phyloP scores from a whole-genome alignment of 1,284 basidiomycete genomes.

The Malassezia arunalokei region DNA sequence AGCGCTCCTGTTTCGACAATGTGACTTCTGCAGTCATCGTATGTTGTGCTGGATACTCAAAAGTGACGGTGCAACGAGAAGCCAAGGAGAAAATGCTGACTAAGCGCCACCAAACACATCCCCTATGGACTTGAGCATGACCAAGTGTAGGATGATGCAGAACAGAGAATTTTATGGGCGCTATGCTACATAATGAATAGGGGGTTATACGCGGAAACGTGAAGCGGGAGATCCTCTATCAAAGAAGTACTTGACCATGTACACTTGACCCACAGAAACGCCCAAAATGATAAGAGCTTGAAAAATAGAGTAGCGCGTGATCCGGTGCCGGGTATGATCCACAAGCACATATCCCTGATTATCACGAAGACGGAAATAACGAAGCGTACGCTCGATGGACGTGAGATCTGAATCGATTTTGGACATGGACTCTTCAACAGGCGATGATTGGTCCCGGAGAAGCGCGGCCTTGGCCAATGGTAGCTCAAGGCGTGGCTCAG shows the following conservation, averaged over 20 bases:
- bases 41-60: neutral
- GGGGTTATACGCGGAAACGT: slow-evolving; percentile 30
- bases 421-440: slow-evolving; percentile 35
- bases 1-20: slow-evolving; percentile 55
- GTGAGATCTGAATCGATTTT: slow-evolving; percentile 28
- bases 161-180: too few relatives aligned
- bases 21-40: neutral
- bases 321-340: slow-evolving; percentile 32
- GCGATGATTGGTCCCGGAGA: slow-evolving; percentile 37
- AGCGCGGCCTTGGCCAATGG: slow-evolving; percentile 28
- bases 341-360: slow-evolving; percentile 41
- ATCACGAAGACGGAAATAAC: slow-evolving; percentile 42
- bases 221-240: slow-evolving; percentile 22
- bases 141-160: too few relatives aligned
- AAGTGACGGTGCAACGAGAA: neutral
- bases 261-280: slow-evolving; percentile 38
- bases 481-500: slow-evolving; percentile 37
- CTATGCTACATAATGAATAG: neutral
- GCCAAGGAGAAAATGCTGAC: too few relatives aligned
- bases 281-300: slow-evolving; percentile 32
- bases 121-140: too few relatives aligned
- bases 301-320: slow-evolving; percentile 40
- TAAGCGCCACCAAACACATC: too few relatives aligned
- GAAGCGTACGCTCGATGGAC: slow-evolving; percentile 31
- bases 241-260: slow-evolving; percentile 35